A percentile compares a stretch with the other conserved stretches of the same genome.
Evolutionary conservation across 2,329 filamentous ascomycete species (phyloP).

Genomic region (Fonsecaea monophora): DNA sequence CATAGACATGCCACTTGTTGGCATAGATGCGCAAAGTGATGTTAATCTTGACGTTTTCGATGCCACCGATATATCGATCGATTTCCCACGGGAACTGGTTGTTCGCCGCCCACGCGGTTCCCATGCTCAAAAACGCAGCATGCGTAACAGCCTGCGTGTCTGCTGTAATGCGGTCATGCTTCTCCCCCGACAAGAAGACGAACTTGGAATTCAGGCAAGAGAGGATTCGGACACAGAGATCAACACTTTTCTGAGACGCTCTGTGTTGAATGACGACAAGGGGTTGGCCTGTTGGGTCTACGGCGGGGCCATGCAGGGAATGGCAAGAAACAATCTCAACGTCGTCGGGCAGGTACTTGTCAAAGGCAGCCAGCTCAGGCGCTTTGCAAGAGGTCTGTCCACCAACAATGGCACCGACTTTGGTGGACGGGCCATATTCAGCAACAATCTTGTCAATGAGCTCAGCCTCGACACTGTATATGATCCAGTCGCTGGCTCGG

Average conservation of each 20-base stretch:
- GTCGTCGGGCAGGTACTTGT: conserved; percentile 82
- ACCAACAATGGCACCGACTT: conserved; percentile 91
- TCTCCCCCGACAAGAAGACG: conserved; percentile 82
- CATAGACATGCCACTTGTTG: conserved; percentile 99
- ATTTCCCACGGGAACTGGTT: conserved; percentile 97
- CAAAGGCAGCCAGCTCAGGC: conserved; percentile 92
- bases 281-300: conserved; percentile 87
- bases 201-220: conserved; percentile 83
- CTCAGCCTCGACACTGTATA: conserved; percentile 97
- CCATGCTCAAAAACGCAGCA: conserved; percentile 96
- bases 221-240: conserved; percentile 80
- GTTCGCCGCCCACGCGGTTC: conserved; percentile 95
- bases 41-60: conserved; percentile 99
- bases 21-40: conserved; percentile 95
- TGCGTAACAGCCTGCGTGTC: conserved; percentile 98
- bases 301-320: conserved; percentile 90
- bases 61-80: conserved; percentile 92
- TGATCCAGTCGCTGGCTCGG: conserved; percentile 95
- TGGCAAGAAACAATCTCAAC: conserved; percentile 95
- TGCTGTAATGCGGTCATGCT: conserved; percentile 96
- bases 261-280: conserved; percentile 92
- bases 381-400: conserved; percentile 98
- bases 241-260: conserved; percentile 75
- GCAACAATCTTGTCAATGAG: conserved; percentile 86
- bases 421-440: conserved; percentile 90